Percentiles rank a stretch among this genome's conserved stretches.
phyloP scores from a whole-genome alignment of 1,139 yeast species.

The Meyerozyma athensensis region DNA sequence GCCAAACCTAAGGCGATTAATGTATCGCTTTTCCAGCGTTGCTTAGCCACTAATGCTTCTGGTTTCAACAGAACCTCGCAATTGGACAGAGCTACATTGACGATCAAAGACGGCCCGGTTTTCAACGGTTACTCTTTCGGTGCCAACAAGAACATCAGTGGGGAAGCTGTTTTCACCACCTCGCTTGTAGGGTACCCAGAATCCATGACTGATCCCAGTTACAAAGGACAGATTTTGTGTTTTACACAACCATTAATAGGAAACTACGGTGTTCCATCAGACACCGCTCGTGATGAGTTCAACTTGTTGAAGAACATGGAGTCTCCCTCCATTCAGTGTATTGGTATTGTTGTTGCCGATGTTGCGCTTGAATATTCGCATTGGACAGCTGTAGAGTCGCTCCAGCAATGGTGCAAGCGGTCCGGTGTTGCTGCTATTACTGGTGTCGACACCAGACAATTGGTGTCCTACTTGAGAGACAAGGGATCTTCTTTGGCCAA shows the following conservation, averaged over 20 bases:
- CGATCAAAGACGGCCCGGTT: slow-evolving; percentile 90
- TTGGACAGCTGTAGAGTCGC: slow-evolving; percentile 97
- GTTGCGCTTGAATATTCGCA: slow-evolving; percentile 93
- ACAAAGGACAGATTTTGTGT: slow-evolving; percentile 91
- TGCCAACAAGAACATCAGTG: slow-evolving; percentile 84
- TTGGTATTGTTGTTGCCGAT: slow-evolving; percentile 94
- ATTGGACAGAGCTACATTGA: slow-evolving; percentile 80
- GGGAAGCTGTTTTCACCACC: slow-evolving; percentile 97
- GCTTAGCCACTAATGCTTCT: slow-evolving; percentile 40
- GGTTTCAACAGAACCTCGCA: slow-evolving; percentile 34
- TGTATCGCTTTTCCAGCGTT: slow-evolving; percentile 10
- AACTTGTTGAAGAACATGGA: slow-evolving; percentile 86
- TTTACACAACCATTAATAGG: slow-evolving; percentile 97
- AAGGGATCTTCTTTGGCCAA: slow-evolving; percentile 91
- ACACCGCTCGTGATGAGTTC: slow-evolving; percentile 72
- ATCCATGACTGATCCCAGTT: slow-evolving; percentile 97
- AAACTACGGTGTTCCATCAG: slow-evolving; percentile 95
- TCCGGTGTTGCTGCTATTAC: slow-evolving; percentile 96
- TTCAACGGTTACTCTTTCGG: slow-evolving; percentile 94
- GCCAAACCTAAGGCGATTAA: background rate
- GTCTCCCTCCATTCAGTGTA: slow-evolving; percentile 86
- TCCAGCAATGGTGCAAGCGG: slow-evolving; percentile 93
- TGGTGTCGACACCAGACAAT: slow-evolving; percentile 94
- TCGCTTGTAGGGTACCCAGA: slow-evolving; percentile 98
- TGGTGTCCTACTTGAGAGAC: slow-evolving; percentile 89